Percentiles rank a stretch among this genome's conserved stretches.
Evolutionary conservation across 495 filamentous ascomycete species (phyloP).

Genomic region (Glutinoglossum americanum): DNA sequence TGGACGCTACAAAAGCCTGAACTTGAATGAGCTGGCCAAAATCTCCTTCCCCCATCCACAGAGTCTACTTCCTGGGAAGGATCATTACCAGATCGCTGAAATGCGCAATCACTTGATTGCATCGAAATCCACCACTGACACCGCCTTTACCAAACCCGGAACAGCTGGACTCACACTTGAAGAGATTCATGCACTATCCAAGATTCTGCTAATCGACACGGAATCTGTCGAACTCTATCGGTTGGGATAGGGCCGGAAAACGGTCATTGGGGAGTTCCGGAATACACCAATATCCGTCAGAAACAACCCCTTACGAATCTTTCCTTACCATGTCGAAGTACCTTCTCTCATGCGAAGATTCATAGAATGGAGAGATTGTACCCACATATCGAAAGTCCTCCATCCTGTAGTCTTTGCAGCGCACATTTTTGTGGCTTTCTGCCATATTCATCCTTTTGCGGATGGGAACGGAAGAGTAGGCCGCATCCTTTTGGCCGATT

Average conservation of each 20-base stretch:
- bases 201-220: too few relatives aligned
- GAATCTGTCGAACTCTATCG: too few relatives aligned
- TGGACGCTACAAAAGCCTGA: too few relatives aligned
- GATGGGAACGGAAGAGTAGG: constrained; percentile 8
- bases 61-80: constrained; percentile 1
- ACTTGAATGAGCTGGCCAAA: not conserved
- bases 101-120: constrained; percentile 8
- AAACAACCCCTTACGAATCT: constrained; percentile 5
- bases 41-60: too few relatives aligned
- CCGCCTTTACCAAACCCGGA: constrained; percentile 2
- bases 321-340: constrained; percentile 8
- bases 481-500: constrained; percentile 6
- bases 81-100: constrained; percentile 6
- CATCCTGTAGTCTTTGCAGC: constrained; percentile 6
- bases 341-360: constrained; percentile 6
- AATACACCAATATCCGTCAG: constrained; percentile 2
- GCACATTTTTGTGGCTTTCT: not conserved
- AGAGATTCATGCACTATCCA: constrained; percentile 1
- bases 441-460: constrained; percentile 7
- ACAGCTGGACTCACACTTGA: constrained; percentile 1
- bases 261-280: constrained; percentile 5
- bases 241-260: too few relatives aligned
- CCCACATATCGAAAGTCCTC: constrained; percentile 1
- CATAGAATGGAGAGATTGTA: constrained; percentile 5
- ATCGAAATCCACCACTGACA: constrained; percentile 6